Evolutionary conservation across 768 basidiomycete species (phyloP).

Genomic region (Guyanaporus albipodus): DNA sequence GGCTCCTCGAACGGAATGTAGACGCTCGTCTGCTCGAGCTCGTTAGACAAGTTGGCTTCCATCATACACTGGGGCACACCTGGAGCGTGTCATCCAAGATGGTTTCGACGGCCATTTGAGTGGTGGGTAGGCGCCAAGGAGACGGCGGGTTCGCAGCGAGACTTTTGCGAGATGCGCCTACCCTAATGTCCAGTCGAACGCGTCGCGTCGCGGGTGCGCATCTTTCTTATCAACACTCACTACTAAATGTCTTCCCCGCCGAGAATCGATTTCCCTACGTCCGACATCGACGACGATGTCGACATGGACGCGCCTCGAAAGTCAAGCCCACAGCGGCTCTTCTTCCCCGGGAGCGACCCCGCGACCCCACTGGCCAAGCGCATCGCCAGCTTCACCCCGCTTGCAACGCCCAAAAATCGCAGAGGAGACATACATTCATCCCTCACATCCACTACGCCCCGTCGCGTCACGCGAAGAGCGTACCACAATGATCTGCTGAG

Average conservation of each 20-base stretch:
- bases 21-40: constrained; percentile 21
- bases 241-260: constrained; percentile 60
- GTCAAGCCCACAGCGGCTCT: constrained; percentile 20
- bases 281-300: constrained; percentile 51
- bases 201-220: constrained; percentile 48
- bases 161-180: constrained; percentile 26
- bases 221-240: constrained; percentile 10
- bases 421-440: constrained; percentile 28
- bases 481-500: constrained; percentile 22
- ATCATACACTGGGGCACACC: constrained; percentile 15
- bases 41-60: constrained; percentile 4
- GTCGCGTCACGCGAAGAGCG: constrained; percentile 15
- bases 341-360: constrained; percentile 34
- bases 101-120: constrained; percentile 12
- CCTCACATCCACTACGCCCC: constrained; percentile 33
- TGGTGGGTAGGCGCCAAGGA: not conserved
- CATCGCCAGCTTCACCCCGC: constrained; percentile 22
- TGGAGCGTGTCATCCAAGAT: constrained; percentile 25
- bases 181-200: constrained; percentile 49
- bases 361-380: constrained; percentile 46
- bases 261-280: constrained; percentile 59
- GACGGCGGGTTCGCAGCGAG: not conserved
- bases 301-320: constrained; percentile 43
- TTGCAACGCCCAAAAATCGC: constrained; percentile 45
- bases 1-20: constrained; percentile 27